phyloP scores from a whole-genome alignment of 1,139 yeast species.

The Nakaseomyces bracarensis region DNA sequence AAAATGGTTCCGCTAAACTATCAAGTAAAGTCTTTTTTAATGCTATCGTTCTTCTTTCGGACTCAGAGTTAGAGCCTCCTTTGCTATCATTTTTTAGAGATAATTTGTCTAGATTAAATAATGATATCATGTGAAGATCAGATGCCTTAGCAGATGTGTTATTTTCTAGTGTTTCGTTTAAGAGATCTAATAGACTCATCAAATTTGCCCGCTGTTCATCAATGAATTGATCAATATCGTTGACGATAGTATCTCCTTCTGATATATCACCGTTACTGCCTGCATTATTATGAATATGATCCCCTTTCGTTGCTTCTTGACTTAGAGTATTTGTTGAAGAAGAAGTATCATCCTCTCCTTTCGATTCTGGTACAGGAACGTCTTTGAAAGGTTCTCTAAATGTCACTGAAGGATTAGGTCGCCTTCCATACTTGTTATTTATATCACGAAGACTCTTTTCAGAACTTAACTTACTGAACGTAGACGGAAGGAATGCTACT shows the following conservation, averaged over 20 bases:
- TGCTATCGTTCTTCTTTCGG: constrained; percentile 7
- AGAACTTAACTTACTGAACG: constrained; percentile 2
- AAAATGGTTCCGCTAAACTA: constrained; percentile 70
- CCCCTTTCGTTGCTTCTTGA: constrained; percentile 3
- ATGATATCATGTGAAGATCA: constrained; percentile 30
- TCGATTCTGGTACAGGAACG: neutral
- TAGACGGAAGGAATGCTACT: constrained; percentile 11
- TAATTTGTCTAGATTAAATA: constrained; percentile 34
- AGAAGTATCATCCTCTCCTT: neutral
- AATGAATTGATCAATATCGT: constrained; percentile 8
- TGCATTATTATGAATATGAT: constrained; percentile 7
- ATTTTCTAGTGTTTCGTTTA: constrained; percentile 33
- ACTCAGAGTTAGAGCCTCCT: constrained; percentile 8
- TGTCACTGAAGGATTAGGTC: neutral
- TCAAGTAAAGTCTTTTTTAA: constrained; percentile 48
- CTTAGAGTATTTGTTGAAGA: neutral
- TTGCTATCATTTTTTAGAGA: constrained; percentile 38
- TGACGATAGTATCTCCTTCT: constrained; percentile 5
- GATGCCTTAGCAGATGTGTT: constrained; percentile 32
- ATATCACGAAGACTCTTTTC: constrained; percentile 2
- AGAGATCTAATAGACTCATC: constrained; percentile 22
- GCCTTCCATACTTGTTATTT: constrained; percentile 5
- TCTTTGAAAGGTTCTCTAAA: constrained; percentile 12
- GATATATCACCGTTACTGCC: constrained; percentile 9
- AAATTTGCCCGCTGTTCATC: constrained; percentile 25